These are phyloP conservation scores for Cytospora mali DNA, from an alignment of 2,329 filamentous ascomycete species.

Conservation along the genomic window DNA sequence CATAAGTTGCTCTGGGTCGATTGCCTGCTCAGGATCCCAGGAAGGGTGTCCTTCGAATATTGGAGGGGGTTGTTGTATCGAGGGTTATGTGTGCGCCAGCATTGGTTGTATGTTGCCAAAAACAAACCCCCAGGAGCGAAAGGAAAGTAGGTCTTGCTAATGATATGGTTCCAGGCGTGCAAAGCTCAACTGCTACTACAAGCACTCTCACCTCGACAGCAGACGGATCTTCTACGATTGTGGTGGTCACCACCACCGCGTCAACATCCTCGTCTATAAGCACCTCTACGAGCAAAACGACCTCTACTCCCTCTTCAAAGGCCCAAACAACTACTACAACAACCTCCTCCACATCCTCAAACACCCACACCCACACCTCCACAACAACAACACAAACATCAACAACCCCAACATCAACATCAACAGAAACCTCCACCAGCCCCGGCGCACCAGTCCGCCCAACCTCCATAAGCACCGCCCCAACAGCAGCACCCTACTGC, in stretches of 20 bases:
- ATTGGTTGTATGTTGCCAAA: conserved; percentile 63
- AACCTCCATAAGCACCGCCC: conserved; percentile 42
- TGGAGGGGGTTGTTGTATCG: conserved; percentile 76
- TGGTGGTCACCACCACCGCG: conserved; percentile 45
- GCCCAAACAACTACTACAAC: conserved; percentile 43
- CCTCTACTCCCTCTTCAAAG: conserved; percentile 37
- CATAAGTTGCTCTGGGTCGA: conserved; percentile 62
- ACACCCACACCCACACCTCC: conserved; percentile 43
- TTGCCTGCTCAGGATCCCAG: conserved; percentile 63
- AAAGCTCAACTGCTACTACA: conserved; percentile 34
- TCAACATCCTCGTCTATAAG: conserved; percentile 40
- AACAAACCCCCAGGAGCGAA: neutral
- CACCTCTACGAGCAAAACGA: conserved; percentile 38
- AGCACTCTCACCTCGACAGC: conserved; percentile 45
- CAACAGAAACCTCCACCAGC: conserved; percentile 41
- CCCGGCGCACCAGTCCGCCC: conserved; percentile 52
- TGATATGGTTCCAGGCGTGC: conserved; percentile 37
- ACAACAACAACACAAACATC: conserved; percentile 38
- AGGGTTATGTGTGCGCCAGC: conserved; percentile 69
- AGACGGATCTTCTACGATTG: conserved; percentile 40
- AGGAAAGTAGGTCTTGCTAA: neutral
- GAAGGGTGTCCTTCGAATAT: conserved; percentile 66
- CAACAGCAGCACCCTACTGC: conserved; percentile 56
- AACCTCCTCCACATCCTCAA: conserved; percentile 36
- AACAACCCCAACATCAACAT: conserved; percentile 36